Conservation (phyloP, 768 basidiomycete genomes). For the Guyanaporus albipodus region DNA sequence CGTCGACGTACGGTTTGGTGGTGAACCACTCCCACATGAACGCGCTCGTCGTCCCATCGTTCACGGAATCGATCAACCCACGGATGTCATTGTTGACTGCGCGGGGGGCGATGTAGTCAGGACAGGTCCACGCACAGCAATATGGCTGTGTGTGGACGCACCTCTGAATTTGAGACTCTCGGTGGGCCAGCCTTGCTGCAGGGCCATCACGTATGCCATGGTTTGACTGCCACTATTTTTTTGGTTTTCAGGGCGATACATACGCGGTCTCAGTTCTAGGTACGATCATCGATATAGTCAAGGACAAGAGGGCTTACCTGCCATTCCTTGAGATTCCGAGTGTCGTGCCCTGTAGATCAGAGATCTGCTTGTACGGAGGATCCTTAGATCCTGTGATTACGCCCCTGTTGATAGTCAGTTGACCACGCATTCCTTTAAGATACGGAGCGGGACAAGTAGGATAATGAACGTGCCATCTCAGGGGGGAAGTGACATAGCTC, state of each 20-base stretch:
- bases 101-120: background rate
- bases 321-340: conserved; percentile 88
- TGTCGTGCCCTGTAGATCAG: conserved; percentile 73
- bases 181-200: conserved; percentile 79
- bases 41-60: conserved; percentile 81
- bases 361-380: conserved; percentile 62
- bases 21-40: conserved; percentile 98
- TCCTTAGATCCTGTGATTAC: conserved; percentile 78
- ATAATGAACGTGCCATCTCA: conserved; percentile 63
- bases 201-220: conserved; percentile 94
- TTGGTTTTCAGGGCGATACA: background rate
- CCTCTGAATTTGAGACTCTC: conserved; percentile 68
- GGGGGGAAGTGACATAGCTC: conserved; percentile 83
- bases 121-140: background rate
- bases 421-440: background rate
- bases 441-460: background rate
- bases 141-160: conserved; percentile 29
- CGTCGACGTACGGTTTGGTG: conserved; percentile 75
- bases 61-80: conserved; percentile 81
- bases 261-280: background rate
- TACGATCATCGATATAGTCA: background rate
- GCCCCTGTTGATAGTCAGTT: conserved; percentile 53
- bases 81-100: conserved; percentile 79
- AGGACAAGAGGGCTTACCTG: conserved; percentile 43
- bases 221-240: conserved; percentile 74